phyloP scores from a whole-genome alignment of 202 grass and related monocot species.

The Cymbopogon flexuosus region DNA sequence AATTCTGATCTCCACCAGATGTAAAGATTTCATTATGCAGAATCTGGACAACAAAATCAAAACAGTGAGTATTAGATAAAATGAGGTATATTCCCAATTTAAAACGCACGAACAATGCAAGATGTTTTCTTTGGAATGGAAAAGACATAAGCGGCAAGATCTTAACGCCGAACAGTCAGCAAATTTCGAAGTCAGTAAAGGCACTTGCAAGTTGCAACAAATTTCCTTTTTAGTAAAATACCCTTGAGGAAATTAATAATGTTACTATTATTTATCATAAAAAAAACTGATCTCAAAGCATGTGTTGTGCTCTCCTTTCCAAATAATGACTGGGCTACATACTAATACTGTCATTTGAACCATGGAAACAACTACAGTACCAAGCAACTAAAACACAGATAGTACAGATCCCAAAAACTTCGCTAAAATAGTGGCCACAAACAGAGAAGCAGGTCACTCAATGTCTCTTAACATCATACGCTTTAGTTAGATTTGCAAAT shows the following conservation, averaged over 20 bases:
- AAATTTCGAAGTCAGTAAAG: neutral
- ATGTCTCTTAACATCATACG: neutral
- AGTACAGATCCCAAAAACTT: neutral
- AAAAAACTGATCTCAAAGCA: neutral
- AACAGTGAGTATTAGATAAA: neutral
- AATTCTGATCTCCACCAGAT: constrained; percentile 26
- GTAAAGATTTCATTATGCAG: constrained; percentile 19
- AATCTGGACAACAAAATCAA: constrained; percentile 21
- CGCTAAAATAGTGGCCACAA: neutral
- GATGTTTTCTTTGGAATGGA: neutral
- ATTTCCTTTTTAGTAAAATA: neutral
- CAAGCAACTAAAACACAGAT: neutral
- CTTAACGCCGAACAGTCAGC: neutral
- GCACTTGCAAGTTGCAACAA: neutral
- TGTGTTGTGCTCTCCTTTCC: neutral
- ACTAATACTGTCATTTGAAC: neutral
- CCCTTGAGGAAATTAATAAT: neutral
- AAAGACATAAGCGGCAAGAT: neutral
- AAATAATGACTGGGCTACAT: neutral
- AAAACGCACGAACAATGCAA: neutral
- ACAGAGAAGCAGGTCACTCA: neutral
- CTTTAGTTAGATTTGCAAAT: neutral
- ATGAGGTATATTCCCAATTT: neutral
- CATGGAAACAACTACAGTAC: neutral
- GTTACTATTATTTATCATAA: neutral